Base-by-base conservation (phyloP, 169 alveolate genomes). In the Neospora caninum region DNA sequence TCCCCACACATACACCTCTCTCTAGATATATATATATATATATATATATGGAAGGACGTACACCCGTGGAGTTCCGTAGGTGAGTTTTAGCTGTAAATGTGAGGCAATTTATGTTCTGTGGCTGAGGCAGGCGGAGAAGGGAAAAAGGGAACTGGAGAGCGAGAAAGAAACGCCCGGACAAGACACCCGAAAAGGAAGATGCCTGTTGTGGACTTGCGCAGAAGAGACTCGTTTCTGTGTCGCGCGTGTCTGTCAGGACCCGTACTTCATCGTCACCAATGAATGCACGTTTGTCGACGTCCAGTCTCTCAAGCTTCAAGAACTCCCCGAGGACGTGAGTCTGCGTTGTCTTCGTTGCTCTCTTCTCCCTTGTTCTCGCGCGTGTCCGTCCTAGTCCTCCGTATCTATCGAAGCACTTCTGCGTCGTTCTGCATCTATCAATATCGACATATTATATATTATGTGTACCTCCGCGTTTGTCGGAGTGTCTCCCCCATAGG, bases 281-380 rank as follows among this genome's bases (percentile, higher is more conserved):
- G 99, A 99, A 91, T 99, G 99, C 94, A 97, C 97, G 31, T 99
- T 96, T 95, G 98, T 98, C 45, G 99, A 99, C 95, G 98, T 98
- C 45, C 99, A 99, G 97, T 96, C 98, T 6, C 96, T 99, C 78
- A 99, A 99, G 97, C 96, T 99, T 84, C 99, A 99, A 95, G 99
- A 99, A 95, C 97, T 99, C 36, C 99, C 99, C n/a, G 99, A 99
- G 95, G 99, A 98, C 92, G 99, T 99, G 36, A 69, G 94, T 39
- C 73, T 42, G 18, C 80, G 22, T 49, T 70, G 41, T 69, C 25
- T 31, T 45, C 58, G 29, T 82, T 25, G 2, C 70, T 42, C 64
- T 43, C 18, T 42, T 69, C 10, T 31, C 39, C 43, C 45, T 84
- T 29, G 39, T 20, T 39, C 31, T 45, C 70, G 20, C n/a, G 38